phyloP scores from a whole-genome alignment of 768 basidiomycete species.

The Amanita brunnescens region DNA sequence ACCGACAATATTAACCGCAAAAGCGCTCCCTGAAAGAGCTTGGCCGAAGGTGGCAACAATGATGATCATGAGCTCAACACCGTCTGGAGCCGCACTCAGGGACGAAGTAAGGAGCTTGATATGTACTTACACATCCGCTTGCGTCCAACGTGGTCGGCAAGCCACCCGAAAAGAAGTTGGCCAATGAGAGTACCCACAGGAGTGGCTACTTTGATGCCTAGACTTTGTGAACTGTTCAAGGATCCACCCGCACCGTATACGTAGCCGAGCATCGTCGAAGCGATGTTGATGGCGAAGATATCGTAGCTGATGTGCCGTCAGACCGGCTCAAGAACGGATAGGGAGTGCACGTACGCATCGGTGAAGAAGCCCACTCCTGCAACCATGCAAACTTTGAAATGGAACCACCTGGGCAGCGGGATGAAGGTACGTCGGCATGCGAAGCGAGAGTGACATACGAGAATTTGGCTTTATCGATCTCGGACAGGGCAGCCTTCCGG shows the following conservation, averaged over 20 bases:
- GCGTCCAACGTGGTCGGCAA: constrained; percentile 69
- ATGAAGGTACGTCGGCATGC: not conserved
- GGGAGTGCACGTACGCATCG: constrained; percentile 55
- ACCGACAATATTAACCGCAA: constrained; percentile 65
- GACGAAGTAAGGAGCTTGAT: not conserved
- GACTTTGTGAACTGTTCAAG: constrained; percentile 58
- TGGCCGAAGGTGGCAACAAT: constrained; percentile 75
- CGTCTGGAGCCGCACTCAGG: constrained; percentile 32
- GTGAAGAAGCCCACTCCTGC: constrained; percentile 90
- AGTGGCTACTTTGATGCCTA: constrained; percentile 71
- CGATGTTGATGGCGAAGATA: constrained; percentile 87
- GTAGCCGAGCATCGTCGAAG: constrained; percentile 30
- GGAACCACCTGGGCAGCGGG: constrained; percentile 57
- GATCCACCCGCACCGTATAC: too few relatives aligned
- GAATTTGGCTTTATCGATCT: constrained; percentile 83
- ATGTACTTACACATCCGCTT: constrained; percentile 65
- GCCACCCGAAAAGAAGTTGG: constrained; percentile 73
- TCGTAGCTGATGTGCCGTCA: constrained; percentile 43
- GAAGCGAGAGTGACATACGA: constrained; percentile 39
- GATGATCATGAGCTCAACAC: constrained; percentile 73
- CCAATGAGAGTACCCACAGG: constrained; percentile 71
- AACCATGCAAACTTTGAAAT: constrained; percentile 63
- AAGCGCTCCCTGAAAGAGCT: constrained; percentile 60
- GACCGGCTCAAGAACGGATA: not conserved
- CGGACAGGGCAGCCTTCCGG: constrained; percentile 72